Conservation (phyloP, 2,329 filamentous ascomycete species). For the Diaporthe sp. region DNA sequence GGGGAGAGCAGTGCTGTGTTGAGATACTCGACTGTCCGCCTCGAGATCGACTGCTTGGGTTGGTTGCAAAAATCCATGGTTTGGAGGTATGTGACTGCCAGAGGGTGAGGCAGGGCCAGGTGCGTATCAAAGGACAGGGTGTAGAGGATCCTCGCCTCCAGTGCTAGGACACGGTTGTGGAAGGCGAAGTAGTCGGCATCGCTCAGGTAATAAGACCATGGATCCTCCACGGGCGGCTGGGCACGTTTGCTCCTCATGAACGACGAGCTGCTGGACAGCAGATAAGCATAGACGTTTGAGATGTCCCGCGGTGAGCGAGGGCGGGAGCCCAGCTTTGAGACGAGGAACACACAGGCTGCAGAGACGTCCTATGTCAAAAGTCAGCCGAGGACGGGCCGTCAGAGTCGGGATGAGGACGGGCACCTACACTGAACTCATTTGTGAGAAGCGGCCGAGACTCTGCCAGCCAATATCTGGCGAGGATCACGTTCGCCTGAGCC, state of each 20-base stretch:
- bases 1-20: slow-evolving; percentile 88
- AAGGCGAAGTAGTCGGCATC: slow-evolving; percentile 77
- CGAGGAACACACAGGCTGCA: slow-evolving; percentile 82
- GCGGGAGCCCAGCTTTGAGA: slow-evolving; percentile 82
- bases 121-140: slow-evolving; percentile 85
- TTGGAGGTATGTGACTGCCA: slow-evolving; percentile 93
- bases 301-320: slow-evolving; percentile 83
- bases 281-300: slow-evolving; percentile 86
- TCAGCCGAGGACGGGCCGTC: not conserved
- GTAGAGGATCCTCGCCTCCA: slow-evolving; percentile 82
- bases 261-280: slow-evolving; percentile 71
- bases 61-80: slow-evolving; percentile 73
- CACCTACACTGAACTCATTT: slow-evolving; percentile 66
- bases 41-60: slow-evolving; percentile 64
- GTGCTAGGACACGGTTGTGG: slow-evolving; percentile 72
- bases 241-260: slow-evolving; percentile 55
- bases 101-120: slow-evolving; percentile 84
- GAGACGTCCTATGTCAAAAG: slow-evolving; percentile 74
- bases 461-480: slow-evolving; percentile 82
- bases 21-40: slow-evolving; percentile 78
- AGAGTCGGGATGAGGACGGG: not conserved
- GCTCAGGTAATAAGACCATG: slow-evolving; percentile 73
- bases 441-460: slow-evolving; percentile 59
- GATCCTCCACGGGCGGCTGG: slow-evolving; percentile 49
- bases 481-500: slow-evolving; percentile 84